Conservation (phyloP, 345 rosid species). For the Toxicodendron radicans region DNA sequence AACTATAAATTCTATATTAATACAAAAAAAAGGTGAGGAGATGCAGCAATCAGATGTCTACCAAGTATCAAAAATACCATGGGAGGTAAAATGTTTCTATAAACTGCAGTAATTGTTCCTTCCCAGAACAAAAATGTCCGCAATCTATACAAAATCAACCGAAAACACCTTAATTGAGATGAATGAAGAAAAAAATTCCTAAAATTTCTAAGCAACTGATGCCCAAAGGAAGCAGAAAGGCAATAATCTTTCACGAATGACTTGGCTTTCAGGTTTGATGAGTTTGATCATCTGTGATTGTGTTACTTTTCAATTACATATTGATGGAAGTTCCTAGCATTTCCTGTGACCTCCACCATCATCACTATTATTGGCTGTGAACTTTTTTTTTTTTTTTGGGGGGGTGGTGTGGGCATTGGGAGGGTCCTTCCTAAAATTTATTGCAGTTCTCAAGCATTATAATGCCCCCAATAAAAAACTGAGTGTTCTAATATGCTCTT, state of each 20-base stretch:
- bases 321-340: too few species aligned
- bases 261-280: not conserved
- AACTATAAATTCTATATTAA: too few species aligned
- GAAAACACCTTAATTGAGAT: not conserved
- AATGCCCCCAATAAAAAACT: not conserved
- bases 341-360: too few species aligned
- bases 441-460: not conserved
- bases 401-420: not conserved
- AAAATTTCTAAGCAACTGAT: not conserved
- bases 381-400: not conserved
- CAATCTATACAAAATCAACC: too few species aligned
- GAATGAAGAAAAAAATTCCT: not conserved
- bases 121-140: not conserved
- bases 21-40: not conserved
- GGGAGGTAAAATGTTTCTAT: not conserved
- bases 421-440: not conserved
- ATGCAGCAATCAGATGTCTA: not conserved
- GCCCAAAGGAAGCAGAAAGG: not conserved
- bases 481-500: constrained; percentile 2
- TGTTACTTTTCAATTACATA: not conserved
- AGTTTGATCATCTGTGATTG: not conserved
- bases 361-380: not conserved
- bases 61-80: not conserved
- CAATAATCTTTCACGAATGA: not conserved
- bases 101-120: not conserved